Evolutionary conservation across 2,329 filamentous ascomycete species (phyloP).

Genomic region (Mycocentrospora acerina): DNA sequence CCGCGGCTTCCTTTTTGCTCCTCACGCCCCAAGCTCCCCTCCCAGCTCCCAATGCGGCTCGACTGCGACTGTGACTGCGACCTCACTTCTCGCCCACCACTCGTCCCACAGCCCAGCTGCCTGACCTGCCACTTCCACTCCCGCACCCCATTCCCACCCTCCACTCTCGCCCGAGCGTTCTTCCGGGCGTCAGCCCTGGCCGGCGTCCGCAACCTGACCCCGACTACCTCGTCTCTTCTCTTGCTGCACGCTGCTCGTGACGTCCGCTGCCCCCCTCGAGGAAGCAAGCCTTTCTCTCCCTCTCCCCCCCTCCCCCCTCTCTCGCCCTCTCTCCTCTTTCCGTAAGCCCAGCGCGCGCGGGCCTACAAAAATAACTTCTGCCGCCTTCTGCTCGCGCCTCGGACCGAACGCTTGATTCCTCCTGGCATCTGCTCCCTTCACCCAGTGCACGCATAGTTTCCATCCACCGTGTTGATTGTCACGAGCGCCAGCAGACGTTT

Average conservation of each 20-base stretch:
- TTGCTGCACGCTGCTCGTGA: conserved; percentile 20
- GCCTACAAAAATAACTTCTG: conserved; percentile 34
- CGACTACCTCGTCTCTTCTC: conserved; percentile 13
- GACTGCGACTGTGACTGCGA: conserved; percentile 23
- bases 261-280: conserved; percentile 20
- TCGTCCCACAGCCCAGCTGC: conserved; percentile 19
- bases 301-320: too few species aligned
- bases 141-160: conserved; percentile 27
- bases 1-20: conserved; percentile 32
- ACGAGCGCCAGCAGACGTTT: conserved; percentile 31
- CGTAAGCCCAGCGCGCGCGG: conserved; percentile 25
- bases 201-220: conserved; percentile 21
- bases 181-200: conserved; percentile 26
- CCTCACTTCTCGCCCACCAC: conserved; percentile 21
- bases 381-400: conserved; percentile 36
- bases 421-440: conserved; percentile 33
- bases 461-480: conserved; percentile 29
- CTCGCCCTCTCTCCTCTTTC: conserved; percentile 16
- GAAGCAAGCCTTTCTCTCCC: conserved; percentile 11
- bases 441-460: conserved; percentile 31
- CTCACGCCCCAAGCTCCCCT: conserved; percentile 20
- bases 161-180: conserved; percentile 26
- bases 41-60: conserved; percentile 34
- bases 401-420: conserved; percentile 39
- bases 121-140: conserved; percentile 20